Evolutionary conservation across 2,329 filamentous ascomycete species (phyloP).

Genomic region (Escovopsis sp.): DNA sequence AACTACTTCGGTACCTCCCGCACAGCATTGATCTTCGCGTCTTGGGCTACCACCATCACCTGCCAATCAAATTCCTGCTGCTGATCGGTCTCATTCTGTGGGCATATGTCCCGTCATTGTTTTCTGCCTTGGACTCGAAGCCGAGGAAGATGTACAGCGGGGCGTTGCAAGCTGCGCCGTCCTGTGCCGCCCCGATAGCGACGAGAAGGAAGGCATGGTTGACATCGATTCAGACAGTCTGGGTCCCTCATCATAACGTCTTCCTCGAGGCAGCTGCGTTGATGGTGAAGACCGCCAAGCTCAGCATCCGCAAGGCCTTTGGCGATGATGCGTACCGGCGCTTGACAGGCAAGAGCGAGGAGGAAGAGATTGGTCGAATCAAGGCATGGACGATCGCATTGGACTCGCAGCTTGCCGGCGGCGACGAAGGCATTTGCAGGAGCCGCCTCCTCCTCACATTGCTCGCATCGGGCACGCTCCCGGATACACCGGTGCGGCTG

Average conservation of each 20-base stretch:
- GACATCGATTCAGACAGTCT: constrained; percentile 82
- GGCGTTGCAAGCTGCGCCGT: constrained; percentile 43
- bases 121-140: constrained; percentile 30
- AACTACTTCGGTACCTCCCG: constrained; percentile 36
- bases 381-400: constrained; percentile 90
- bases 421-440: constrained; percentile 79
- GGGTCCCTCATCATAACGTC: constrained; percentile 78
- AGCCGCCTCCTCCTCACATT: constrained; percentile 74
- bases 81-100: constrained; percentile 40
- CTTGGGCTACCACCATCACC: constrained; percentile 39
- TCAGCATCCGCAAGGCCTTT: constrained; percentile 63
- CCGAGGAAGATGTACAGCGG: constrained; percentile 34
- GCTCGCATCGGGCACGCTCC: constrained; percentile 75
- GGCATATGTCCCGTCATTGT: constrained; percentile 39
- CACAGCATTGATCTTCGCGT: constrained; percentile 36
- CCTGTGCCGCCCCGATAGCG: constrained; percentile 67
- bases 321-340: constrained; percentile 64
- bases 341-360: constrained; percentile 65
- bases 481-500: constrained; percentile 64
- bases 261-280: constrained; percentile 74
- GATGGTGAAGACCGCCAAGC: constrained; percentile 65
- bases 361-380: constrained; percentile 72
- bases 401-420: constrained; percentile 82
- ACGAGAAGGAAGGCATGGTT: constrained; percentile 84
- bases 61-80: constrained; percentile 37